These are phyloP conservation scores for Myxozyma geophila DNA, from an alignment of 805 yeast genomes.

Conservation along the genomic window DNA sequence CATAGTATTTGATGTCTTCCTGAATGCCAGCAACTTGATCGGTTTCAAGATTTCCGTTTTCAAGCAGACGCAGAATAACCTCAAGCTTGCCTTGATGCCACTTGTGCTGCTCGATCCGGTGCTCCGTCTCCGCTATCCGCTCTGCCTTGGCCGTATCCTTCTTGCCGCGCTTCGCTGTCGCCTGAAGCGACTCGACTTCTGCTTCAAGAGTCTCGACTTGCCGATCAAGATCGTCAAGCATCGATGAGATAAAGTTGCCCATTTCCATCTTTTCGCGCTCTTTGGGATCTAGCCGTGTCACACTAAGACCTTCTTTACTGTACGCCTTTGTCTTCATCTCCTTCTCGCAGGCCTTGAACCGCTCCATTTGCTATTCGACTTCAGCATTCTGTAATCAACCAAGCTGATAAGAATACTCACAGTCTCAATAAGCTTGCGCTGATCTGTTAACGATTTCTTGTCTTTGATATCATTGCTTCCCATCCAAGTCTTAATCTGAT, in stretches of 20 bases:
- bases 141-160: slow-evolving; percentile 60
- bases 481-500: slow-evolving; percentile 94
- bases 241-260: slow-evolving; percentile 66
- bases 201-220: slow-evolving; percentile 82
- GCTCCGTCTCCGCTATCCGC: slow-evolving; percentile 65
- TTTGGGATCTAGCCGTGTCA: slow-evolving; percentile 73
- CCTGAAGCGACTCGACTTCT: slow-evolving; percentile 60
- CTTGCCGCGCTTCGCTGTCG: slow-evolving; percentile 62
- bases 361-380: slow-evolving; percentile 73
- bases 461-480: slow-evolving; percentile 90
- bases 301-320: slow-evolving; percentile 87
- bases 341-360: slow-evolving; percentile 92
- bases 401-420: slow-evolving; percentile 31
- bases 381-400: not conserved
- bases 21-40: slow-evolving; percentile 74
- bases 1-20: slow-evolving; percentile 91
- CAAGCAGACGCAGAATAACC: slow-evolving; percentile 72
- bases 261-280: slow-evolving; percentile 80
- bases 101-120: slow-evolving; percentile 70
- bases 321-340: slow-evolving; percentile 92
- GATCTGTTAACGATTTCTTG: slow-evolving; percentile 78
- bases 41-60: slow-evolving; percentile 77
- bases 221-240: slow-evolving; percentile 77
- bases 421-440: slow-evolving; percentile 62
- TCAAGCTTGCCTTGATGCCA: slow-evolving; percentile 82